phyloP scores from a whole-genome alignment of 2,329 filamentous ascomycete species.

The Talaromyces rugulosus region DNA sequence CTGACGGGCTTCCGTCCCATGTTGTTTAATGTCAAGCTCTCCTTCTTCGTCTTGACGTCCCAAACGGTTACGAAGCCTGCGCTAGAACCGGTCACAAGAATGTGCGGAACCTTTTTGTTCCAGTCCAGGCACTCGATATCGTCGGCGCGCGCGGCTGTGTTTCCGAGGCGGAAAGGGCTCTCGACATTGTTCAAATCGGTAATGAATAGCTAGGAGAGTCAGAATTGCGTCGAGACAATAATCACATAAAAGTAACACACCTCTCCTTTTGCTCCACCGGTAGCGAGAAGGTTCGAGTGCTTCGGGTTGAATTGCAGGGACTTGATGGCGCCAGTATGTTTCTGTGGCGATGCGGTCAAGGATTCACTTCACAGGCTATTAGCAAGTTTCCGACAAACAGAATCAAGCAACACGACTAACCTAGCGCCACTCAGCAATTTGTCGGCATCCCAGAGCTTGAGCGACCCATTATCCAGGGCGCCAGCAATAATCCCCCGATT shows the following conservation, averaged over 20 bases:
- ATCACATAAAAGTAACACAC: conserved; percentile 20
- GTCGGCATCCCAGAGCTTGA: conserved; percentile 90
- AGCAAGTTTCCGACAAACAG: conserved; percentile 1
- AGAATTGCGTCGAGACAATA: neutral
- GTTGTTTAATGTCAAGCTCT: conserved; percentile 89
- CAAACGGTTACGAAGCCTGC: conserved; percentile 96
- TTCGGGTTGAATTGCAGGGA: conserved; percentile 94
- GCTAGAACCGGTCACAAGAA: conserved; percentile 86
- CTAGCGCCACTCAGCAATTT: conserved; percentile 53
- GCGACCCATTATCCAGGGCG: conserved; percentile 86
- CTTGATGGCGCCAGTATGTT: conserved; percentile 91
- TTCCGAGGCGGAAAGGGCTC: conserved; percentile 85
- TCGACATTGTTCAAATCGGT: conserved; percentile 89
- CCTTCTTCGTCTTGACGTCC: conserved; percentile 98
- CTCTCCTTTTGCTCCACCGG: conserved; percentile 90
- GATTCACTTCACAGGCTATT: conserved; percentile 53
- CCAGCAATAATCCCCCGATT: conserved; percentile 88
- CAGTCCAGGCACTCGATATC: conserved; percentile 96
- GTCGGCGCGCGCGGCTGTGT: conserved; percentile 80
- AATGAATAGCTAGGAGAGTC: conserved; percentile 63
- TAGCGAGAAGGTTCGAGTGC: conserved; percentile 85
- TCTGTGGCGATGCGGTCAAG: conserved; percentile 79
- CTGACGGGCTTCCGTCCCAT: conserved; percentile 86
- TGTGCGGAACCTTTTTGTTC: conserved; percentile 97
- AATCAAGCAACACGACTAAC: conserved; percentile 31